Base-by-base conservation (phyloP, 2,329 filamentous ascomycete genomes). In the Trichoderma sp. region DNA sequence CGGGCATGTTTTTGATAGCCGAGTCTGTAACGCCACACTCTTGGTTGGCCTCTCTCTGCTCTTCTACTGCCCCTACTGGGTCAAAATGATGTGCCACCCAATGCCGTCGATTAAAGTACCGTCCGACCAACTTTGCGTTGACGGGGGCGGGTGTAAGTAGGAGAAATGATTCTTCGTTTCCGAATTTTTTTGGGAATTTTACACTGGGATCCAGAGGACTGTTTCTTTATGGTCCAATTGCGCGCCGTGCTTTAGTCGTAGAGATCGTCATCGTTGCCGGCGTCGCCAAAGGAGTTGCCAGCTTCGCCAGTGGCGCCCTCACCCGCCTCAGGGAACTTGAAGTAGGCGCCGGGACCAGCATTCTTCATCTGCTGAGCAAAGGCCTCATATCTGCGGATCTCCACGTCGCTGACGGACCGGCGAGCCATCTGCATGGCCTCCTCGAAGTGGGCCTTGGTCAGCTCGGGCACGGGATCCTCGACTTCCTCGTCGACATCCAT, bases 341-440 rank as follows among this genome's bases (percentile, higher is more conserved):
- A 99, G 86, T 95, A 97, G 72, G 92, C 93, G 74, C 93, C 94
- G 45, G 93, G 93, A 59, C 93, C 93, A 67, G 92, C 89, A 78
- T 96, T 97, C 91, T 99, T 99, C 93, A 99, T 96, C 78, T 94
- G 94, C 82, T 98, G 94, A 47, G 94, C 91, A 74, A 99, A 99
- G 5, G 95, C 94, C 85, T 99, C 95, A 81, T 99, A 99, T 67
- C 94, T 90, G 75, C 95, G 91, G 74, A 99, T 96, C 85, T 99
- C 95, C 24, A 98, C 94, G 72, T 99, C 95, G 65, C 88, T 93
- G 71, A 99, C 95, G 30, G 95, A 98, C 76, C 91, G 88, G 78
- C 95, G 90, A 69, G 95, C 95, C 79, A 90, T 89, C 78, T 91
- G 88, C 95, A 99, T 99, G 51, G 95, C 95, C 85, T 99, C 95